Conservation (phyloP, 163 green algal genomes). For the Prototheca wickerhamii region DNA sequence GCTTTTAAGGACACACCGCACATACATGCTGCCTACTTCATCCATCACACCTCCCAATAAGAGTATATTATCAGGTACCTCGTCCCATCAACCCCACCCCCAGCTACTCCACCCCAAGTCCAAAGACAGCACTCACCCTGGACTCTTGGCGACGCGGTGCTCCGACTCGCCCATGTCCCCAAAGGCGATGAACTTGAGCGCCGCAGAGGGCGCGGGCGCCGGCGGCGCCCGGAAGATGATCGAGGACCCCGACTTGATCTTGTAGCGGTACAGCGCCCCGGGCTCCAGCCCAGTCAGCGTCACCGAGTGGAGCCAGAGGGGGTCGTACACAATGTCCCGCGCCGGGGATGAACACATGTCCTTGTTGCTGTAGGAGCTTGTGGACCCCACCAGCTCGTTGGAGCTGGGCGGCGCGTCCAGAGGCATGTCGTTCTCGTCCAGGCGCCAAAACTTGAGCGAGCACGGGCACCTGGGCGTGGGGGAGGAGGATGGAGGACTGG, state of each 20-base stretch:
- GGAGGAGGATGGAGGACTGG: not conserved
- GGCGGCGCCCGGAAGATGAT: constrained; percentile 22
- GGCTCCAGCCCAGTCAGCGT: constrained; percentile 19
- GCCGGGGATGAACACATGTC: constrained; percentile 42
- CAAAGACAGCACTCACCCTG: constrained; percentile 20
- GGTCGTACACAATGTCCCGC: constrained; percentile 7
- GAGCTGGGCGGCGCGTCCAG: not conserved
- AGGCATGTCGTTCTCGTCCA: not conserved
- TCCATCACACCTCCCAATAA: no score
- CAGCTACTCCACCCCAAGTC: not conserved
- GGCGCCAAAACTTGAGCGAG: not conserved
- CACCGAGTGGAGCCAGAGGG: constrained; percentile 26
- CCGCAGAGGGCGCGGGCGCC: constrained; percentile 6
- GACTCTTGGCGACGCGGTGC: constrained; percentile 31
- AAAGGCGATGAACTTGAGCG: constrained; percentile 35
- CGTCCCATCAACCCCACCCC: not conserved
- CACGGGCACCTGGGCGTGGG: constrained; percentile 10
- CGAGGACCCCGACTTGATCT: not conserved
- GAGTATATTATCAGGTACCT: not conserved
- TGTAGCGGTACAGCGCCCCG: constrained; percentile 12
- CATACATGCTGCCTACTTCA: no score
- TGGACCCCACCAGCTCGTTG: not conserved
- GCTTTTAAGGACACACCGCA: no score
- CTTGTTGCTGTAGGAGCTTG: constrained; percentile 9
- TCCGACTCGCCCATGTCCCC: constrained; percentile 39